Conservation (phyloP, 805 yeast genomes). For the Starmerella etchellsii region DNA sequence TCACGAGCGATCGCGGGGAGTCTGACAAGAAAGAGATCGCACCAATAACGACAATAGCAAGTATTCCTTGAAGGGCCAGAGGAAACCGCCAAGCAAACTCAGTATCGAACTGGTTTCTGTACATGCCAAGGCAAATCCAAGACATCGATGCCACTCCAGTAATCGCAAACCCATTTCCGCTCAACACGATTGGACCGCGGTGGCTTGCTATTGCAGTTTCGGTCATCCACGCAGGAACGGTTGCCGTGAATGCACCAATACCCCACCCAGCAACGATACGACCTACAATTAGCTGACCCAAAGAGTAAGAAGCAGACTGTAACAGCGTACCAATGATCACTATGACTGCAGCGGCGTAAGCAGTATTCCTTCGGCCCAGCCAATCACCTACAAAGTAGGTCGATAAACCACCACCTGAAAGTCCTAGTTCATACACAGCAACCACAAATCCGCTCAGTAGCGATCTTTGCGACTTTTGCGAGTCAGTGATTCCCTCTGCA, state of each 20-base stretch:
- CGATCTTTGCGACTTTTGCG: conserved; percentile 12
- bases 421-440: conserved; percentile 47
- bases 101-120: conserved; percentile 40
- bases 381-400: conserved; percentile 46
- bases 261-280: conserved; percentile 58
- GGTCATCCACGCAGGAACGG: conserved; percentile 65
- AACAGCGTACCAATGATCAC: conserved; percentile 47
- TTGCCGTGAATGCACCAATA: conserved; percentile 56
- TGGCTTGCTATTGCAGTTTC: conserved; percentile 48
- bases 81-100: conserved; percentile 60
- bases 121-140: conserved; percentile 57
- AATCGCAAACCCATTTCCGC: conserved; percentile 54
- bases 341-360: conserved; percentile 32
- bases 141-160: conserved; percentile 57
- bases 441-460: conserved; percentile 23
- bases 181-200: conserved; percentile 48
- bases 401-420: conserved; percentile 50
- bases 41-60: conserved; percentile 34
- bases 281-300: conserved; percentile 57
- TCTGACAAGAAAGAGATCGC: conserved; percentile 36
- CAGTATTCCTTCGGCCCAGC: conserved; percentile 44
- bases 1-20: conserved; percentile 35
- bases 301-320: conserved; percentile 39
- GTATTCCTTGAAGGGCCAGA: conserved; percentile 42
- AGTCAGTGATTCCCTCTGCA: not conserved